Conservation (phyloP, 2,329 filamentous ascomycete genomes). For the Cucurbitaria berberidis region DNA sequence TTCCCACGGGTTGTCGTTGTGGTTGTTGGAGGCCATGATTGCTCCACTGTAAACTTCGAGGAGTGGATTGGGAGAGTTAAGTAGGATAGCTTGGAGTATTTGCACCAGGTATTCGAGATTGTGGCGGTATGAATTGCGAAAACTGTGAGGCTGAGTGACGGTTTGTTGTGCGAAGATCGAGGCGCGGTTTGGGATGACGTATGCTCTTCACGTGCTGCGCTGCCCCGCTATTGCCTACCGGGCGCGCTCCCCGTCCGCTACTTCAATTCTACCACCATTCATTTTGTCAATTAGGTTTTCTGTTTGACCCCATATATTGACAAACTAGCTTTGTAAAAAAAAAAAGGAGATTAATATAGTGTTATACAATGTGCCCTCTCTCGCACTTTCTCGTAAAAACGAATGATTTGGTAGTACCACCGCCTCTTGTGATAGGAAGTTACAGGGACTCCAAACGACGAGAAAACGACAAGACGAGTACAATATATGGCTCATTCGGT, state of each 20-base stretch:
- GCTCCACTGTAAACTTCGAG: not conserved
- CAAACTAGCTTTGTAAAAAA: too few relatives aligned
- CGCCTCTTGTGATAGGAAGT: too few relatives aligned
- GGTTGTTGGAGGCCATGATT: slow-evolving; percentile 24
- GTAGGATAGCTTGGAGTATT: not conserved
- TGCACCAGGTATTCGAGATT: not conserved
- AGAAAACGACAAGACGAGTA: too few relatives aligned
- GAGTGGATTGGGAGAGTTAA: not conserved
- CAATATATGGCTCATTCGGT: too few relatives aligned
- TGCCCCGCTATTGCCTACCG: slow-evolving; percentile 15
- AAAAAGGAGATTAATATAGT: too few relatives aligned
- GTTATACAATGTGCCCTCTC: too few relatives aligned
- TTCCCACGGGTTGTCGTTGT: slow-evolving; percentile 32
- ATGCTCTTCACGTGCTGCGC: slow-evolving; percentile 12
- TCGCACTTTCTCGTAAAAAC: too few relatives aligned
- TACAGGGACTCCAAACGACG: too few relatives aligned
- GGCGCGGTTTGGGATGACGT: slow-evolving; percentile 25
- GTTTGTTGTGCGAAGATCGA: slow-evolving; percentile 6
- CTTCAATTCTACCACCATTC: too few relatives aligned
- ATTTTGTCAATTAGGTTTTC: not conserved
- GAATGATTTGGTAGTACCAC: too few relatives aligned
- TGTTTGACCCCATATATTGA: too few relatives aligned
- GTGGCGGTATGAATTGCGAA: slow-evolving; percentile 11
- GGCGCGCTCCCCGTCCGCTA: too few relatives aligned
- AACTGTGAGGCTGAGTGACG: slow-evolving; percentile 18